phyloP scores from a whole-genome alignment of 345 rosid species.

The Lepidium didymum region DNA sequence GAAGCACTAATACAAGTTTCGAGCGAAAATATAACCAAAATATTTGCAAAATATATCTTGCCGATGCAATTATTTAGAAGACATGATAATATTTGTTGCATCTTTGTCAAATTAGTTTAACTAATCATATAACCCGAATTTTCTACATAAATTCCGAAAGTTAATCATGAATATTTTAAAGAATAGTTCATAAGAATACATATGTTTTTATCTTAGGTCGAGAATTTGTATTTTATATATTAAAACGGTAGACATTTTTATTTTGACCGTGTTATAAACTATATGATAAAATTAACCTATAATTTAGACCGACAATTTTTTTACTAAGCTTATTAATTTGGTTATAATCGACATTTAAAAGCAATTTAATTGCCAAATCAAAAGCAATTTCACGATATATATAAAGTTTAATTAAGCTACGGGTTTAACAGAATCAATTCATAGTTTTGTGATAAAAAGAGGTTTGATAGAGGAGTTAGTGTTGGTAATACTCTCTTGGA shows the following conservation, averaged over 20 bases:
- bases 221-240: neutral
- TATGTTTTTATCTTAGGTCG: neutral
- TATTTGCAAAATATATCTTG: no score
- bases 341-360: no score
- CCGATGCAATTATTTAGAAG: no score
- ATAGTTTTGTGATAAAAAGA: conserved; percentile 51
- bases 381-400: no score
- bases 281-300: no score
- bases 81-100: neutral
- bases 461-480: conserved; percentile 45
- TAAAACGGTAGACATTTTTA: no score
- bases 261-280: no score
- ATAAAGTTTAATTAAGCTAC: neutral
- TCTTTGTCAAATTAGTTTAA: neutral
- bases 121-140: neutral
- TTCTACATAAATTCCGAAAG: neutral
- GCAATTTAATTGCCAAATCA: no score
- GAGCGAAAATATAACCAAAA: no score
- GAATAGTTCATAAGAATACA: neutral
- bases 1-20: no score
- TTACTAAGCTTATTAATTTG: no score
- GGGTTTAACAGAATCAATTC: conserved; percentile 48
- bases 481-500: conserved; percentile 67
- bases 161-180: neutral
- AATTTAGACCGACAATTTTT: no score